phyloP scores from a whole-genome alignment of 495 filamentous ascomycete species.

The Podospora appendiculata region DNA sequence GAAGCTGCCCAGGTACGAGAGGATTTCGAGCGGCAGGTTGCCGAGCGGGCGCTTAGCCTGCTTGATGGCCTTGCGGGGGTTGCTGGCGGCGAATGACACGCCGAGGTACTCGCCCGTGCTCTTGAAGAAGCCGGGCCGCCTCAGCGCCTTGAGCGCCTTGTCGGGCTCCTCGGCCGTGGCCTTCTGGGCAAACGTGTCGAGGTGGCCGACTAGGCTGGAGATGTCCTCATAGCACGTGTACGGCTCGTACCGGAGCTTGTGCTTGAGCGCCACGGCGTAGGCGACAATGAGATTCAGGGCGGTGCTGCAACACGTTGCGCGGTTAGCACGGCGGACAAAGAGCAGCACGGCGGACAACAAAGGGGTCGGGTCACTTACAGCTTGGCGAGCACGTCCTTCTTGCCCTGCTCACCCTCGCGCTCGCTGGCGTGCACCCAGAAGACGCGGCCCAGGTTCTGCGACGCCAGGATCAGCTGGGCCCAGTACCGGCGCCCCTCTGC shows the following conservation, averaged over 20 bases:
- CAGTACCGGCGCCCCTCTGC: conserved; percentile 71
- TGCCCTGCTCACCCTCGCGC: conserved; percentile 50
- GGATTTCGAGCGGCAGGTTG: conserved; percentile 71
- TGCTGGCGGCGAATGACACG: conserved; percentile 59
- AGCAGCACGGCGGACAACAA: conserved; percentile 3
- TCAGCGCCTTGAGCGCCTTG: conserved; percentile 25
- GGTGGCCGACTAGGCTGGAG: conserved; percentile 46
- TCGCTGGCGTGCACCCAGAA: conserved; percentile 73
- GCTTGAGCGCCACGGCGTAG: conserved; percentile 70
- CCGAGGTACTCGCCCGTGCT: conserved; percentile 60
- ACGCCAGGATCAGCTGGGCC: conserved; percentile 62
- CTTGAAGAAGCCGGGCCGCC: conserved; percentile 50
- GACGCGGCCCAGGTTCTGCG: conserved; percentile 64
- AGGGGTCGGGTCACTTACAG: conserved; percentile 30
- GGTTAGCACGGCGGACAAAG: neutral
- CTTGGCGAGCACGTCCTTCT: conserved; percentile 66
- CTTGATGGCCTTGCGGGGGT: conserved; percentile 67
- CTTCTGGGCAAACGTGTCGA: conserved; percentile 62
- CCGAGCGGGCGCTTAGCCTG: conserved; percentile 54
- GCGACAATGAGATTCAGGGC: conserved; percentile 77
- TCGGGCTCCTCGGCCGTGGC: conserved; percentile 49
- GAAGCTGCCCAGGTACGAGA: conserved; percentile 63
- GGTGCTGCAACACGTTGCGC: conserved; percentile 35
- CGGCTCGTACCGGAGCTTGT: conserved; percentile 82
- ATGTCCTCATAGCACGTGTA: conserved; percentile 70